Conservation (phyloP, 345 rosid species). For the Excoecaria agallocha region DNA sequence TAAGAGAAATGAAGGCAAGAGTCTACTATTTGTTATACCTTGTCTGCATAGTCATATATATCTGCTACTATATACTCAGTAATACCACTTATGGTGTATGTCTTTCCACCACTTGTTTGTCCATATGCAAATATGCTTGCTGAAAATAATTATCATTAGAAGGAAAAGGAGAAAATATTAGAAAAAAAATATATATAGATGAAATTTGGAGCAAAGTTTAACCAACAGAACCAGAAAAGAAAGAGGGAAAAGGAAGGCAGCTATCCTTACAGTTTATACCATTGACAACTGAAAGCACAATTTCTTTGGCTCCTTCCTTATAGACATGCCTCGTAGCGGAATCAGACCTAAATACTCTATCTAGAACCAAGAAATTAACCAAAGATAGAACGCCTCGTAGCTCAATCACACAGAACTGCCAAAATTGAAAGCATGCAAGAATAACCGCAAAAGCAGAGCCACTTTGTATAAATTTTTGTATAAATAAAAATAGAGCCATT, state of each 20-base stretch:
- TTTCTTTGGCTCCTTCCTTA: conserved; percentile 74
- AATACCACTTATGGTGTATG: conserved; percentile 84
- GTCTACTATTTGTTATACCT: conserved; percentile 37
- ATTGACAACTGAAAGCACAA: conserved; percentile 77
- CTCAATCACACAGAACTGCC: too few relatives aligned
- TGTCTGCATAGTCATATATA: conserved; percentile 69
- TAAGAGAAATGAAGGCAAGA: neutral
- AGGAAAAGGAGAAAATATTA: neutral
- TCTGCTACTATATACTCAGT: conserved; percentile 73
- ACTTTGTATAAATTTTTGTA: too few relatives aligned
- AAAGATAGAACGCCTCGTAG: conserved; percentile 14
- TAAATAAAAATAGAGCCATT: too few relatives aligned
- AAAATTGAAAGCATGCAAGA: too few relatives aligned
- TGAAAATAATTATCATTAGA: conserved; percentile 31
- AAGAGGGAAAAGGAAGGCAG: neutral
- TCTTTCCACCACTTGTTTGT: conserved; percentile 97
- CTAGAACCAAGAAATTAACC: conserved; percentile 40
- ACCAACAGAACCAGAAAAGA: neutral
- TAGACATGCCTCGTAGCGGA: conserved; percentile 69
- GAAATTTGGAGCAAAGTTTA: conserved; percentile 11
- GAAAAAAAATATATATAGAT: neutral
- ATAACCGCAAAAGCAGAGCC: too few relatives aligned
- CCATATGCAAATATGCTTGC: conserved; percentile 97
- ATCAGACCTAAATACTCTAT: conserved; percentile 74
- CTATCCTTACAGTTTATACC: conserved; percentile 68